phyloP scores from a whole-genome alignment of 1,284 basidiomycete genomes.

The Kalmanozyma brasiliensis region DNA sequence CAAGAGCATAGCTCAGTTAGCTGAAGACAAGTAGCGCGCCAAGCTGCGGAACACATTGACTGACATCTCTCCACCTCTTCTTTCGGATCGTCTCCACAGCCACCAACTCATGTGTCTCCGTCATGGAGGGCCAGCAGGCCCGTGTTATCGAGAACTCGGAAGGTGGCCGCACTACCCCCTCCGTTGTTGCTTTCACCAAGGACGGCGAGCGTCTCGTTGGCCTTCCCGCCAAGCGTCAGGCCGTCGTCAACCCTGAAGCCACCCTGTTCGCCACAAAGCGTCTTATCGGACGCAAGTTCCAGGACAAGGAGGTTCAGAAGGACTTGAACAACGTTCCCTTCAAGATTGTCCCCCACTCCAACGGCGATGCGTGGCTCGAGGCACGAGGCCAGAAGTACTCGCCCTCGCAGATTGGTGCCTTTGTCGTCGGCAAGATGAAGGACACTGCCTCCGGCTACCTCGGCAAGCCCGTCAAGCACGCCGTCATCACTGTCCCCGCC shows the following conservation, averaged over 20 bases:
- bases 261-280: constrained; percentile 84
- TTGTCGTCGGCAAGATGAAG: constrained; percentile 97
- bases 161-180: constrained; percentile 96
- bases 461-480: constrained; percentile 91
- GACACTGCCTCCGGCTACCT: constrained; percentile 98
- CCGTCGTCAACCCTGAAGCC: constrained; percentile 86
- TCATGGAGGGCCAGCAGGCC: constrained; percentile 87
- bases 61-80: constrained; percentile 8
- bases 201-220: constrained; percentile 79
- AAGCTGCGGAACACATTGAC: not conserved
- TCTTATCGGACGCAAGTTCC: constrained; percentile 92
- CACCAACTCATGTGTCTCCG: constrained; percentile 67
- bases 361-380: constrained; percentile 80
- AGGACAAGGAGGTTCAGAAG: constrained; percentile 90
- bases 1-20: not conserved
- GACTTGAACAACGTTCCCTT: constrained; percentile 80
- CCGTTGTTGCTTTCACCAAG: constrained; percentile 98
- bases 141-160: constrained; percentile 97
- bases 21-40: constrained; percentile 1
- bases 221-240: constrained; percentile 95
- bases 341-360: constrained; percentile 77
- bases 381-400: constrained; percentile 74
- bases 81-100: constrained; percentile 22
- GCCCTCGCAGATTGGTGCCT: constrained; percentile 77
- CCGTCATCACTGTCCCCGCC: constrained; percentile 97